Base-by-base conservation (phyloP, 768 basidiomycete species). In the Mycena rosella region DNA sequence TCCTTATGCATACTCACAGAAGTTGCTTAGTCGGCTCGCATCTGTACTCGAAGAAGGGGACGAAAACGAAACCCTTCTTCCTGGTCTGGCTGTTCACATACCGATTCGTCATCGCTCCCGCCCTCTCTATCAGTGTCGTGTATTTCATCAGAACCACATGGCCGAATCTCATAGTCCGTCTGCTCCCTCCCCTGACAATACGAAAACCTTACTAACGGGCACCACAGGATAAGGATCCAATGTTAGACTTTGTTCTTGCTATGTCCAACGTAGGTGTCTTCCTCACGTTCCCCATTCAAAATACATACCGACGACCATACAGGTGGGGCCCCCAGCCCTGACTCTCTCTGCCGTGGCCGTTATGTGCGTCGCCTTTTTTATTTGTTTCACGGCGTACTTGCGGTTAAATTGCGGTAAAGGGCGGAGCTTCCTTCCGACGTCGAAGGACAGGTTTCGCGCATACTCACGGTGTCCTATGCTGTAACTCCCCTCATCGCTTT, bases 41-140 rank as follows among this genome's bases (percentile, higher is more conserved):
- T 53, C 30, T 71, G 9, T 65, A 68, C 36, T 71, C 70, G 13
- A 71, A 68, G 49, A 71, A 71, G 26, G 70, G 70, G 10, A 45
- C 59, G 5, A 38, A 29, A 38, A 34, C 48, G 14, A 27, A 54
- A 5, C 66, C 70, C 9, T 22, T 71, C 4, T 18, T 61, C 20
- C 45, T 71, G 10, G 40, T 36, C 6, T 71, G 70, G 70, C 70
- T 71, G 32, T 71, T 71, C 66, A 65, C 63, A 8, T 71, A 71
- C 20, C 58, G 70, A 36, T 71, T 71, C 15, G 51, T 68, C 30
- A 32, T 71, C 14, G 70, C 70, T 2, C 70, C 70, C 10, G 63
- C 70, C 5, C 27, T 71, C 10, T 68, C 66, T 8, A 71, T 71
- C 26, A 65, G 62, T 40, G 66, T 71, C 5, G 55, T 71, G 4